These are phyloP conservation scores for Debaryomycetaceae sp. DNA, from an alignment of 1,139 yeast species.

Conservation along the genomic window DNA sequence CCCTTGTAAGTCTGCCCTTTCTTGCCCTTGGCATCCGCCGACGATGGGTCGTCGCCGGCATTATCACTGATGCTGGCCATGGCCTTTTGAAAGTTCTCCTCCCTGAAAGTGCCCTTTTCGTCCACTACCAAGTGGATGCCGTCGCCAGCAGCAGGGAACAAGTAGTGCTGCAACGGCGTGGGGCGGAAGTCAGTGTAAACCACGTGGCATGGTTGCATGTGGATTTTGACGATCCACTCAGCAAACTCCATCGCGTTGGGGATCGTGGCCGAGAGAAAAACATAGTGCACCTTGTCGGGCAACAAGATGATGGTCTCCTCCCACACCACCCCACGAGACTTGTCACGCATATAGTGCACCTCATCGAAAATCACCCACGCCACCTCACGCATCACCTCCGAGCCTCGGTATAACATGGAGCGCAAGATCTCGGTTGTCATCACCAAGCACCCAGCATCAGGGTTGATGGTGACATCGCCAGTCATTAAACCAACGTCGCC, in stretches of 20 bases:
- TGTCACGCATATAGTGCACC: slow-evolving; percentile 94
- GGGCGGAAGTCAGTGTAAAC: slow-evolving; percentile 99
- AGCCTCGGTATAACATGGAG: slow-evolving; percentile 89
- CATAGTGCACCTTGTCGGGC: slow-evolving; percentile 91
- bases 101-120: slow-evolving; percentile 93
- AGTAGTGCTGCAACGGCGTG: slow-evolving; percentile 93
- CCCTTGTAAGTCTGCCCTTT: slow-evolving; percentile 88
- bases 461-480: slow-evolving; percentile 96
- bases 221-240: slow-evolving; percentile 95
- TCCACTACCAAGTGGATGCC: slow-evolving; percentile 97
- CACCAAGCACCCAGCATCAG: slow-evolving; percentile 93
- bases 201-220: slow-evolving; percentile 95
- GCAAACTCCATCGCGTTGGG: slow-evolving; percentile 99
- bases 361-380: slow-evolving; percentile 97
- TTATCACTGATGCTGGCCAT: slow-evolving; percentile 88
- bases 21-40: slow-evolving; percentile 53
- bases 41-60: slow-evolving; percentile 77
- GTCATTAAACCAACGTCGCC: slow-evolving; percentile 97
- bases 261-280: slow-evolving; percentile 89
- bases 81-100: slow-evolving; percentile 96
- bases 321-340: slow-evolving; percentile 98
- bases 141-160: slow-evolving; percentile 96
- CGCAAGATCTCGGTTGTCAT: slow-evolving; percentile 97
- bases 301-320: slow-evolving; percentile 94
- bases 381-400: slow-evolving; percentile 93